phyloP scores from a whole-genome alignment of 352 stramenopile genomes.

The Phytophthora idaei region DNA sequence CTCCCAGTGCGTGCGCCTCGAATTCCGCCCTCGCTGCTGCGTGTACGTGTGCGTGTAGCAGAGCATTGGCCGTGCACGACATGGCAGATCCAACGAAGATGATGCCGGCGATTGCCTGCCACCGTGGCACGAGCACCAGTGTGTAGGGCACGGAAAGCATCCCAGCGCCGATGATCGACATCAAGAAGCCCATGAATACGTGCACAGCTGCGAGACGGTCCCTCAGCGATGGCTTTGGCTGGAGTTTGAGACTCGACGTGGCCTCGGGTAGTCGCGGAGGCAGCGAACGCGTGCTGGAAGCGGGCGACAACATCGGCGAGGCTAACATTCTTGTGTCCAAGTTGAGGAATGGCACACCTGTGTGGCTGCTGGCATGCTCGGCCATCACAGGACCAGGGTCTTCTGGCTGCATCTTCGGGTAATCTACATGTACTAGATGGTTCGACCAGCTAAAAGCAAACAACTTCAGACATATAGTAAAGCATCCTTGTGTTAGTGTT shows the following conservation, averaged over 20 bases:
- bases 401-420: slow-evolving; percentile 13
- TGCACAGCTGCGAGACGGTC: slow-evolving; percentile 20
- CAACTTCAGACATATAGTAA: too few species aligned
- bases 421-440: background rate
- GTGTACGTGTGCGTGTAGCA: slow-evolving; percentile 59
- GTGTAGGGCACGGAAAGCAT: slow-evolving; percentile 79
- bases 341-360: background rate
- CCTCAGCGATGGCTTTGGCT: slow-evolving; percentile 7
- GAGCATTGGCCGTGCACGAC: slow-evolving; percentile 51
- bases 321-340: slow-evolving; percentile 16
- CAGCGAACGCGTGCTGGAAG: slow-evolving; percentile 32
- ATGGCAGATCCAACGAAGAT: slow-evolving; percentile 50
- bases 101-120: slow-evolving; percentile 44
- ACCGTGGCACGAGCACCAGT: slow-evolving; percentile 51
- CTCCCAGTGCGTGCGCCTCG: slow-evolving; percentile 51
- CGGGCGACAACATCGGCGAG: slow-evolving; percentile 28
- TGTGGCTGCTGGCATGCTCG: slow-evolving; percentile 7
- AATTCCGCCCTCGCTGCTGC: slow-evolving; percentile 63
- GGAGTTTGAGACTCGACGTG: background rate
- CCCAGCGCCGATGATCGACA: slow-evolving; percentile 77
- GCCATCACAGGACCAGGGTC: background rate
- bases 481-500: too few species aligned
- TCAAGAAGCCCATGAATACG: slow-evolving; percentile 79
- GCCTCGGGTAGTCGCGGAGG: slow-evolving; percentile 21
- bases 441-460: background rate